A percentile compares a stretch with the other conserved stretches of the same genome.
These are phyloP conservation scores for Phytopythium helicoides DNA, from an alignment of 352 stramenopile species.

Conservation along the genomic window DNA sequence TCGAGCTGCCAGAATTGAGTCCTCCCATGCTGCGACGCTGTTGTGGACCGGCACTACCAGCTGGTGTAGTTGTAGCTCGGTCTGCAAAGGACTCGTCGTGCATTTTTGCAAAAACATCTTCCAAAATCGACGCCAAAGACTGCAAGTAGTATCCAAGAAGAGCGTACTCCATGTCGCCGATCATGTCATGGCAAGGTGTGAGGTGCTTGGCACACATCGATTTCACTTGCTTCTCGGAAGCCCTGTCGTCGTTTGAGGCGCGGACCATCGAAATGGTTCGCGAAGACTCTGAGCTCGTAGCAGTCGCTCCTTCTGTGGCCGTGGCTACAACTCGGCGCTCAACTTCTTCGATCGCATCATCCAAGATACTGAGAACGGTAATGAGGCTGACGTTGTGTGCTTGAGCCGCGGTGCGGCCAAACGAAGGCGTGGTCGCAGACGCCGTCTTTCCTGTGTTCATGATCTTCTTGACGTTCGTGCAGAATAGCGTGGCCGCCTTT, in stretches of 20 bases:
- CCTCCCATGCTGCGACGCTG: conserved; percentile 11
- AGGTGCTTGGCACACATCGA: conserved; percentile 34
- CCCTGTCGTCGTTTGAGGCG: background rate
- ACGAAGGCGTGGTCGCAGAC: conserved; percentile 41
- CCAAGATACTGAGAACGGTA: conserved; percentile 61
- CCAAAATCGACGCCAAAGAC: conserved; percentile 47
- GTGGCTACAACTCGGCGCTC: conserved; percentile 30
- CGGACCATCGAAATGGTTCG: background rate
- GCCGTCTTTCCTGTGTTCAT: conserved; percentile 63
- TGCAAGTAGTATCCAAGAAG: conserved; percentile 76
- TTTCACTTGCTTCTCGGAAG: conserved; percentile 44
- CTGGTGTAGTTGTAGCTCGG: conserved; percentile 11
- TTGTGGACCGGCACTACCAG: conserved; percentile 12
- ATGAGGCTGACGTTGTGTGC: conserved; percentile 80
- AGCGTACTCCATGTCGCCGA: conserved; percentile 52
- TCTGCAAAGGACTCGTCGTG: conserved; percentile 83
- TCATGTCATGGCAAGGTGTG: conserved; percentile 40
- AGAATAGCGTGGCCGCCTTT: conserved; percentile 68
- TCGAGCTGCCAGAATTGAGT: conserved; percentile 7
- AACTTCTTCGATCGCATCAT: conserved; percentile 62
- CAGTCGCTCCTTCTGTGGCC: conserved; percentile 5
- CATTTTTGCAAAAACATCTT: conserved; percentile 76
- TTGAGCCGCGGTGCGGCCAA: conserved; percentile 58
- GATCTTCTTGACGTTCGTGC: conserved; percentile 65
- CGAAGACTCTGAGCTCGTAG: background rate